These are phyloP conservation scores for Vairimorpha apis DNA, from an alignment of 371 early-diverging fungal species.

Conservation along the genomic window DNA sequence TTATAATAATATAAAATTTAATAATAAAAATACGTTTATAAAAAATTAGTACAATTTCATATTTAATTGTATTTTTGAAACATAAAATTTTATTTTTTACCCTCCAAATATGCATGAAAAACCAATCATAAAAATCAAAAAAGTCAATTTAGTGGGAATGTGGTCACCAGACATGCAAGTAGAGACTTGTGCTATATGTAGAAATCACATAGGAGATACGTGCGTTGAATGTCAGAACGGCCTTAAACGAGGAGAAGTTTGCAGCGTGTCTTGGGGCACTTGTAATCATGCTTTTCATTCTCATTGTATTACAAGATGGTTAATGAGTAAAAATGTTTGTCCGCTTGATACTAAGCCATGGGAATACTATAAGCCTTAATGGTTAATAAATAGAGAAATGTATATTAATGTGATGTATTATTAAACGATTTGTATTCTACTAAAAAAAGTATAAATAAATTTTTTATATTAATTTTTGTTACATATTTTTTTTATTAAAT, in stretches of 20 bases:
- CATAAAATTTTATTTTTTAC: neutral
- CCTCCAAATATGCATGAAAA: conserved; percentile 7
- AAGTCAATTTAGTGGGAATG: conserved; percentile 59
- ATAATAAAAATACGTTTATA: too few species aligned
- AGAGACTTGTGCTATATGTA: conserved; percentile 98
- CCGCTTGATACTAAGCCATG: conserved; percentile 97
- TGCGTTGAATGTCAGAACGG: conserved; percentile 70
- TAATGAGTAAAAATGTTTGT: conserved; percentile 90
- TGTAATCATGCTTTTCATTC: conserved; percentile 99
- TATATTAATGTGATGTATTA: neutral
- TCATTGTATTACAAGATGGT: conserved; percentile 97
- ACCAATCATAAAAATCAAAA: conserved; percentile 25
- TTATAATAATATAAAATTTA: too few species aligned
- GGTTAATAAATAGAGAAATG: conserved; percentile 14
- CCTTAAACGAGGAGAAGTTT: conserved; percentile 80
- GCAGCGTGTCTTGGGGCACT: conserved; percentile 94
- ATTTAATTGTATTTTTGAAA: too few species aligned
- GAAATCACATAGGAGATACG: conserved; percentile 98
- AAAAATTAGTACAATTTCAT: too few species aligned
- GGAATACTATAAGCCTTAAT: conserved; percentile 76
- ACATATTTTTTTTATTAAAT: neutral
- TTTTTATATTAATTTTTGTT: neutral
- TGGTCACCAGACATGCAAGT: conserved; percentile 79
- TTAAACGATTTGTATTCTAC: neutral
- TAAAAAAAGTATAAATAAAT: neutral